These are phyloP conservation scores for Trichoderma lentiforme DNA, from an alignment of 2,329 filamentous ascomycete genomes.

Conservation along the genomic window DNA sequence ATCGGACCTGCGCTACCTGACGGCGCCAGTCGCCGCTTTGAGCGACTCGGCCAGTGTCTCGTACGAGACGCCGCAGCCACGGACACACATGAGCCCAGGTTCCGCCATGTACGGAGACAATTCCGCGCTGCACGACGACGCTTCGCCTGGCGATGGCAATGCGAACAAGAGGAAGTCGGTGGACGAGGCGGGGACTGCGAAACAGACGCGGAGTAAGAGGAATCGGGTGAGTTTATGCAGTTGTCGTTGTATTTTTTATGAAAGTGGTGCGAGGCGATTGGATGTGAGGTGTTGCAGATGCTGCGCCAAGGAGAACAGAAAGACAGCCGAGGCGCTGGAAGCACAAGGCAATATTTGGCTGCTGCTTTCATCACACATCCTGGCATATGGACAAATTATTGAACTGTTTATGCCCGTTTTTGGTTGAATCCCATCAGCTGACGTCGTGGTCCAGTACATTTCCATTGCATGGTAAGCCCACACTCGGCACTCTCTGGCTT, in stretches of 20 bases:
- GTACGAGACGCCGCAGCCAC: conserved; percentile 34
- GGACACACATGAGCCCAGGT: conserved; percentile 35
- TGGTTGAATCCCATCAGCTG: not conserved
- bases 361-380: not conserved
- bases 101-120: conserved; percentile 46
- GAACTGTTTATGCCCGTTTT: not conserved
- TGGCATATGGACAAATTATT: not conserved
- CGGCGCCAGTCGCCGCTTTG: conserved; percentile 32
- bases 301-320: not conserved
- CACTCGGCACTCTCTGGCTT: not conserved
- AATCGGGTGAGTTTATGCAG: conserved; percentile 49
- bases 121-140: conserved; percentile 40
- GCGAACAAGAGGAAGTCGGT: conserved; percentile 39
- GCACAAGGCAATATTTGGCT: not conserved
- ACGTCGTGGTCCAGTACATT: conserved; percentile 46
- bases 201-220: conserved; percentile 58
- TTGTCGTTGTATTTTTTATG: not conserved
- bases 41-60: conserved; percentile 30
- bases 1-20: conserved; percentile 52
- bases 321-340: not conserved
- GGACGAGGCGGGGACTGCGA: conserved; percentile 44
- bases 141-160: conserved; percentile 22
- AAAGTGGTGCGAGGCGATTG: not conserved
- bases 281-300: not conserved
- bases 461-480: conserved; percentile 57